Evolutionary conservation across 2,329 filamentous ascomycete species (phyloP).

Genomic region (Didymella arachidicola): DNA sequence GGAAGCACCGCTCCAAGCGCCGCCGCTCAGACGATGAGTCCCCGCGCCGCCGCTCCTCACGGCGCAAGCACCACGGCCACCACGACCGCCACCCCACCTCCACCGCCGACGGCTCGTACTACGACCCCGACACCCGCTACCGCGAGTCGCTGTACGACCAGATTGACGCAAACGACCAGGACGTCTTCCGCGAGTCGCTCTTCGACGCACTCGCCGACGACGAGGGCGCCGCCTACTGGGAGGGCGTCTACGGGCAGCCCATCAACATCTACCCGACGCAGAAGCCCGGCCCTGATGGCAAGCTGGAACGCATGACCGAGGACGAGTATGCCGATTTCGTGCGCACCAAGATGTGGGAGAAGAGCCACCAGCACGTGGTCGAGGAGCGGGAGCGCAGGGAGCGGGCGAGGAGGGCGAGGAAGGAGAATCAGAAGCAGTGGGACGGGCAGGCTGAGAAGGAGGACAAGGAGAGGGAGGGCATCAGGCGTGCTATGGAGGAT

Average conservation of each 20-base stretch:
- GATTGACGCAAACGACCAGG: slow-evolving; percentile 32
- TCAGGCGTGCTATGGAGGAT: slow-evolving; percentile 72
- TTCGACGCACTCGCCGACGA: slow-evolving; percentile 98
- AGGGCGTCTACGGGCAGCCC: slow-evolving; percentile 94
- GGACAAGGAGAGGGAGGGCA: slow-evolving; percentile 55
- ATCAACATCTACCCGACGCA: slow-evolving; percentile 78
- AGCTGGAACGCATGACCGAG: slow-evolving; percentile 85
- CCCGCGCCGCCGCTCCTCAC: slow-evolving; percentile 10
- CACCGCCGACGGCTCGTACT: slow-evolving; percentile 42
- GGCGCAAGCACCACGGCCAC: slow-evolving; percentile 32
- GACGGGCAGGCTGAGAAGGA: slow-evolving; percentile 53
- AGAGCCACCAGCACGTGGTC: slow-evolving; percentile 82
- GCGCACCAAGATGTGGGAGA: slow-evolving; percentile 92
- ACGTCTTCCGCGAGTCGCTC: slow-evolving; percentile 88
- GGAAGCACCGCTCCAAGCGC: slow-evolving; percentile 24
- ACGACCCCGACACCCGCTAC: slow-evolving; percentile 40
- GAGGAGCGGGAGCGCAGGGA: slow-evolving; percentile 74
- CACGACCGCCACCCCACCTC: slow-evolving; percentile 36
- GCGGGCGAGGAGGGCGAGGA: slow-evolving; percentile 56
- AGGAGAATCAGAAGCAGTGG: slow-evolving; percentile 45
- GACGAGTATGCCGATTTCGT: slow-evolving; percentile 92
- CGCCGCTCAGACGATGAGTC: slow-evolving; percentile 22
- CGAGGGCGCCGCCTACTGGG: slow-evolving; percentile 94
- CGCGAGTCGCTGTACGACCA: slow-evolving; percentile 46
- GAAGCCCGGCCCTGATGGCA: slow-evolving; percentile 60